Conservation (phyloP, 2,329 filamentous ascomycete genomes). For the Bipolaris gigantea region DNA sequence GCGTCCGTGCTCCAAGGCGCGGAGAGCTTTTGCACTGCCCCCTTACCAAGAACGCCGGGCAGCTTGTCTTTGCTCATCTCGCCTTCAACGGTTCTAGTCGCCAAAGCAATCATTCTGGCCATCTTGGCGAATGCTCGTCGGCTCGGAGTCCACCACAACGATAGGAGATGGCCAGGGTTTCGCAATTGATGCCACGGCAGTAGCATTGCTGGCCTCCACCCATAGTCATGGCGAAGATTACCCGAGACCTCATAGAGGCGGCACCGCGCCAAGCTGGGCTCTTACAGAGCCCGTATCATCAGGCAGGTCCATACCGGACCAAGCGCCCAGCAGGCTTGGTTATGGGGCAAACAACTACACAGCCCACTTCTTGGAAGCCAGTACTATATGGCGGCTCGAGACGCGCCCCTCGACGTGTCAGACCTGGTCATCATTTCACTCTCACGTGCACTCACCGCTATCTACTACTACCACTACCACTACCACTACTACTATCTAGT, state of each 20-base stretch:
- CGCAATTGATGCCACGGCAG: slow-evolving; percentile 3
- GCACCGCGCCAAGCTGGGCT: slow-evolving; percentile 11
- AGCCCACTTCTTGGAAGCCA: slow-evolving; percentile 12
- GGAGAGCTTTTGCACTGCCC: slow-evolving; percentile 16
- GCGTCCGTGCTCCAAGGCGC: slow-evolving; percentile 5
- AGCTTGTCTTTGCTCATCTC: slow-evolving; percentile 11
- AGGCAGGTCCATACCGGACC: slow-evolving; percentile 15
- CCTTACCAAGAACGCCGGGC: slow-evolving; percentile 12
- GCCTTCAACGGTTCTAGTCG: slow-evolving; percentile 7
- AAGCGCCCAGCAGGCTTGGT: slow-evolving; percentile 16
- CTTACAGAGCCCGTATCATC: slow-evolving; percentile 11
- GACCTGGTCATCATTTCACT: background rate
- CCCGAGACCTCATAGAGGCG: background rate
- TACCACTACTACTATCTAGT: background rate
- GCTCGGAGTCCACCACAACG: background rate
- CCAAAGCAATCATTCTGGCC: slow-evolving; percentile 4
- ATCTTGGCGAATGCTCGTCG: slow-evolving; percentile 1
- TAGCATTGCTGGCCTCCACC: background rate
- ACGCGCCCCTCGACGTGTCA: slow-evolving; percentile 6
- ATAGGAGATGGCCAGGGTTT: background rate
- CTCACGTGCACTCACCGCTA: background rate
- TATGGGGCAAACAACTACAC: slow-evolving; percentile 15
- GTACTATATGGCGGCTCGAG: slow-evolving; percentile 15
- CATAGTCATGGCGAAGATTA: slow-evolving; percentile 3
- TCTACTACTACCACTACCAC: background rate